Conservation (phyloP, 2,329 filamentous ascomycete species). For the Colletotrichum ledebouriae region DNA sequence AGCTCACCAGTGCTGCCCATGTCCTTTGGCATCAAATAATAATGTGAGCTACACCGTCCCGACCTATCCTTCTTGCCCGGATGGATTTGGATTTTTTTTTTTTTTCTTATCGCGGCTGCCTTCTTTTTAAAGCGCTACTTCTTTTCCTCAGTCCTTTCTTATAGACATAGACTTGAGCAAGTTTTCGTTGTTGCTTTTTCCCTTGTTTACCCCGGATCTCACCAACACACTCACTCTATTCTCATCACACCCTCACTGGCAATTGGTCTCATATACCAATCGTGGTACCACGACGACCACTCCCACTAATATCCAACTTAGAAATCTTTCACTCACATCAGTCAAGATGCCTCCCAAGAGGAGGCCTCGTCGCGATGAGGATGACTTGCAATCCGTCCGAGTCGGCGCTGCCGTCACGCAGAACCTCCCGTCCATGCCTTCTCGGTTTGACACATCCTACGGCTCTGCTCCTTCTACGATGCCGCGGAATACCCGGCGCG, state of each 20-base stretch:
- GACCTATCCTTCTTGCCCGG: constrained; percentile 17
- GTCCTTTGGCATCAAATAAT: constrained; percentile 32
- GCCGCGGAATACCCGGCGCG: constrained; percentile 45
- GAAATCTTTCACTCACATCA: constrained; percentile 2
- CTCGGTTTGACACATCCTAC: constrained; percentile 45
- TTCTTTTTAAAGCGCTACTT: background rate
- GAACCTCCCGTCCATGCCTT: constrained; percentile 44
- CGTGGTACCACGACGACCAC: background rate
- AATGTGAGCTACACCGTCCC: constrained; percentile 37
- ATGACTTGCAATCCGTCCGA: constrained; percentile 5
- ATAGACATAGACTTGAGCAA: background rate
- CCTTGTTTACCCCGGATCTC: background rate
- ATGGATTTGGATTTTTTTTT: constrained; percentile 21
- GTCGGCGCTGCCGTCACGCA: constrained; percentile 43
- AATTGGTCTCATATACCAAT: constrained; percentile 15
- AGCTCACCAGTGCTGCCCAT: constrained; percentile 15
- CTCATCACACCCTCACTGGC: constrained; percentile 2
- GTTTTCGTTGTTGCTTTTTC: constrained; percentile 14
- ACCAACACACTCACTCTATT: background rate
- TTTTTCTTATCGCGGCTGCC: constrained; percentile 19
- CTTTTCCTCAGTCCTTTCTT: constrained; percentile 6
- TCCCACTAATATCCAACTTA: constrained; percentile 17
- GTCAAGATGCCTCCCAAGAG: constrained; percentile 40
- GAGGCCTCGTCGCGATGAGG: constrained; percentile 21
- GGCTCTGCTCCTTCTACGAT: constrained; percentile 43